Evolutionary conservation across 148 eudicot genomes (phyloP).

Genomic region (Agrostemma githago): DNA sequence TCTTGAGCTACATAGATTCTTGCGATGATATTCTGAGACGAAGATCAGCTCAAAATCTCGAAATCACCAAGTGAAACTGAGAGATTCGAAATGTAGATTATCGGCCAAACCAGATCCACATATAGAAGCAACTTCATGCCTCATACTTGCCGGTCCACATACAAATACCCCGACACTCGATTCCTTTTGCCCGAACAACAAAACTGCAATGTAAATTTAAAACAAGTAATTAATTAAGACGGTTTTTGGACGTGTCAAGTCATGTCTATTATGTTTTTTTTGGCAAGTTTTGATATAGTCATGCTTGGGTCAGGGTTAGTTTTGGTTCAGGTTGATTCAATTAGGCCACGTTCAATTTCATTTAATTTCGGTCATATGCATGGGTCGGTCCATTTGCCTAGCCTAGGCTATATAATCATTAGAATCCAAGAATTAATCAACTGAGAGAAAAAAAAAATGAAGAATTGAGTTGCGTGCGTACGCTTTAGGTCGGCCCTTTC

Average conservation of each 20-base stretch:
- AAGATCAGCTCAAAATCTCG: neutral
- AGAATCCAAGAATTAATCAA: no score
- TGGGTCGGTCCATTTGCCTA: neutral
- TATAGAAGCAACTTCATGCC: slow-evolving; percentile 70
- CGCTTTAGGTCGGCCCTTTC: slow-evolving; percentile 82
- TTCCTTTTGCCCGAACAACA: slow-evolving; percentile 46
- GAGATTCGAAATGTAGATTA: slow-evolving; percentile 76
- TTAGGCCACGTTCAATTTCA: neutral
- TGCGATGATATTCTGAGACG: neutral
- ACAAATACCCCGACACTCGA: slow-evolving; percentile 70
- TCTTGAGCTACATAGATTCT: neutral
- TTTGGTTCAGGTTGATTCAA: no score
- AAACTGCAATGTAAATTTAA: slow-evolving; percentile 35
- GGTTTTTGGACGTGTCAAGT: neutral
- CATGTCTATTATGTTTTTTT: neutral
- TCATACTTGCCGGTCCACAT: slow-evolving; percentile 62
- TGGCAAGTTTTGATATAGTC: neutral
- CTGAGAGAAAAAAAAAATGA: neutral
- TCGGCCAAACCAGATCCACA: slow-evolving; percentile 62
- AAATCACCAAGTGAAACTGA: slow-evolving; percentile 82
- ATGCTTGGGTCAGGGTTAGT: no score
- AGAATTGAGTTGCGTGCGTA: slow-evolving; percentile 40
- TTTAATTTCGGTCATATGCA: neutral
- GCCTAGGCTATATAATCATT: neutral
- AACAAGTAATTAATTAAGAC: neutral